Percentiles rank a stretch among this genome's conserved stretches.
These are phyloP conservation scores for Xylaria longipes DNA, from an alignment of 495 filamentous ascomycete genomes.

Conservation along the genomic window DNA sequence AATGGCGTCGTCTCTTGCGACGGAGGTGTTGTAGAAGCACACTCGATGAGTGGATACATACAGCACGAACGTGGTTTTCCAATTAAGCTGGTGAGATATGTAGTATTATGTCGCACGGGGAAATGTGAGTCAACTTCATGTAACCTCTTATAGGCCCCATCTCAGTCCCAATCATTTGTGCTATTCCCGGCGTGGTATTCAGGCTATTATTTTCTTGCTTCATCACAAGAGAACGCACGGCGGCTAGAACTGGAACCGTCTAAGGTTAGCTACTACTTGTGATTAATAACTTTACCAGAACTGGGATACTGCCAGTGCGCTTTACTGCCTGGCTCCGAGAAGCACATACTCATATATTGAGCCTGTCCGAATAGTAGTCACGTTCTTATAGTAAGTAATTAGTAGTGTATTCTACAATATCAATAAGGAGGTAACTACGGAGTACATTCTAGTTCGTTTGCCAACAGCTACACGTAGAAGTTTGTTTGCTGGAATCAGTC, in stretches of 20 bases:
- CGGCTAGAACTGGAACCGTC: not conserved
- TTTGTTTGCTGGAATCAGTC: not conserved
- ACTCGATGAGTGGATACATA: not conserved
- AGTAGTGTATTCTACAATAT: not conserved
- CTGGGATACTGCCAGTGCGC: not conserved
- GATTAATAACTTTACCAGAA: not conserved
- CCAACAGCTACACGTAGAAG: not conserved
- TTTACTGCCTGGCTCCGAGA: not conserved
- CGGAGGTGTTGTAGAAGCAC: not conserved
- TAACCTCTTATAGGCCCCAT: not conserved
- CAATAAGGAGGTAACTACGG: no score
- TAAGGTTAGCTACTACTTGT: no score
- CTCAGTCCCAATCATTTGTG: not conserved
- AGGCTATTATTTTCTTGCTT: conserved; percentile 11
- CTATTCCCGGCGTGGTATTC: not conserved
- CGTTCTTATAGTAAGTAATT: not conserved
- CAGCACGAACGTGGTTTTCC: not conserved
- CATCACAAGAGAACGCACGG: not conserved
- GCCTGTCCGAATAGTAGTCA: not conserved
- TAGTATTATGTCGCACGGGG: not conserved
- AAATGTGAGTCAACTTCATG: conserved; percentile 4
- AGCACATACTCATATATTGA: not conserved
- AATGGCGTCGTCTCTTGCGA: not conserved
- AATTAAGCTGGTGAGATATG: not conserved
- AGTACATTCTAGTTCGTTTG: not conserved